A percentile compares a stretch with the other conserved stretches of the same genome.
phyloP scores from a whole-genome alignment of 1,284 basidiomycete genomes.

The Cryptococcus wingfieldii region DNA sequence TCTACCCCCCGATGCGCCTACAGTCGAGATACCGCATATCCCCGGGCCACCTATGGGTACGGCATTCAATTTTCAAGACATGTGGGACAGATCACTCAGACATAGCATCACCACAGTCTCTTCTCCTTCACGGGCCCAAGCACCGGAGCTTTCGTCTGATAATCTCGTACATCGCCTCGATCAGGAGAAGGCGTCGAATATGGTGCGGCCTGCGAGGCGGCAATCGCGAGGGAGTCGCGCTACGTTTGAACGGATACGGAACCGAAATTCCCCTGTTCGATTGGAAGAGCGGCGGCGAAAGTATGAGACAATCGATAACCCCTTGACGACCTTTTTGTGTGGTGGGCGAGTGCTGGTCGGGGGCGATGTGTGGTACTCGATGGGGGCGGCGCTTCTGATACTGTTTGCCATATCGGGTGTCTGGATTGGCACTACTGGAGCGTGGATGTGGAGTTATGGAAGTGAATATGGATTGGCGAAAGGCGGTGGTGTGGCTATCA shows the following conservation, averaged over 20 bases:
- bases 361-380: conserved; percentile 76
- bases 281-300: conserved; percentile 2
- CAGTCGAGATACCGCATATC: not conserved
- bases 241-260: not conserved
- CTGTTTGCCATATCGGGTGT: conserved; percentile 64
- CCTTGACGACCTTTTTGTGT: conserved; percentile 59
- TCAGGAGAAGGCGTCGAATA: conserved; percentile 1
- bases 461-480: conserved; percentile 69
- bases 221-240: not conserved
- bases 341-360: conserved; percentile 69
- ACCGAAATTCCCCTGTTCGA: not conserved
- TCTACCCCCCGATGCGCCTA: not conserved
- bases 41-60: not conserved
- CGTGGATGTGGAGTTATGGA: conserved; percentile 77
- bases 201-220: not conserved
- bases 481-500: conserved; percentile 69
- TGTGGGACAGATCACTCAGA: conserved; percentile 11
- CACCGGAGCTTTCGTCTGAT: conserved; percentile 21
- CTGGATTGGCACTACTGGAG: conserved; percentile 79
- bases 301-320: conserved; percentile 25
- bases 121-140: conserved; percentile 14
- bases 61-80: not conserved
- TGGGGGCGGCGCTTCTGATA: conserved; percentile 61
- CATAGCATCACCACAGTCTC: conserved; percentile 22
- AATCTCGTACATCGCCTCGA: conserved; percentile 15